Evolutionary conservation across 2,329 filamentous ascomycete genomes (phyloP), one percentile per base, ranked within the genome.

Genomic region (Sclerotinia glacialis): DNA sequence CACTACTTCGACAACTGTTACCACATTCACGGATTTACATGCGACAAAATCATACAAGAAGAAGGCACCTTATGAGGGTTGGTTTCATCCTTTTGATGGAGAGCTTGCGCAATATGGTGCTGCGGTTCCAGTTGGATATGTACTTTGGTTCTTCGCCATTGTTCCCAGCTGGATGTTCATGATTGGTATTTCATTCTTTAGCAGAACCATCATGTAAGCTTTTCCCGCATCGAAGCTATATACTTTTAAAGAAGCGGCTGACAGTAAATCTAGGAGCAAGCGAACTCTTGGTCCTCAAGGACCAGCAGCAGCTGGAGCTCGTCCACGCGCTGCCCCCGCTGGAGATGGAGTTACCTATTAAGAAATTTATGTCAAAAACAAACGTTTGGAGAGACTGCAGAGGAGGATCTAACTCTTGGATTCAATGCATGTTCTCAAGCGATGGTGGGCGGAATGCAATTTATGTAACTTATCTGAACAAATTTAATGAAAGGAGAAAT

Each of bases 161-260:
- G 78, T 92, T 67, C 85, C 90, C 67, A 87, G 88, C 81, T 94
- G 91, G 91, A 79, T 86, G 65, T 87, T 92, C 75, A 93, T 94
- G 91, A 83, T 94, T 72, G 76, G 85, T 59, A 83, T 94, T 72
- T 91, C 88, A 64, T 87, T 93, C 76, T 74, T 89, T 70, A 92
- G 87, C 82, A 84, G 90, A 76, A 85, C 82, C 67, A 84, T 93
- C 78, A 92, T 93, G 91, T 92, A 80, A 84, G 89, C n/a, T 83
- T 56, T 12, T 18, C 26, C 14, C 40, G 11, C 47, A n/a, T 40
- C 11, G n/a, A n/a, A 12, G 34, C 42, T 23, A 44, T 16, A 40
- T n/a, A 52, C 52, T 66, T 59, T 28, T 14, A 65, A 49, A 53
- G 42, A 34, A 65, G 69, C 40, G 31, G 59, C 62, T 67, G 23